Evolutionary conservation across 1,139 yeast genomes (phyloP).

Genomic region (Yamadazyma triangularis): DNA sequence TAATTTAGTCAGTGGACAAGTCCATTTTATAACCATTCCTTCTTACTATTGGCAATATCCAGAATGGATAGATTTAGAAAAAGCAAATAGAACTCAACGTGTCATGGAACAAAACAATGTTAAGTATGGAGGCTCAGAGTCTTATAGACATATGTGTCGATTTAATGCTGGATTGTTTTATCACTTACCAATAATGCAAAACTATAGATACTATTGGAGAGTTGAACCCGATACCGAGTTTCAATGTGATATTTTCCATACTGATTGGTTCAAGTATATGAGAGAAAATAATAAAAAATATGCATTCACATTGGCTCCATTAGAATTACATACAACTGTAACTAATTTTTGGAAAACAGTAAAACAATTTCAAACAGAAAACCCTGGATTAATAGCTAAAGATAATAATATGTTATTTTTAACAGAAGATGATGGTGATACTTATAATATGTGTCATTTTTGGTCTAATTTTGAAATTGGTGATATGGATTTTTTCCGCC

Average conservation of each 20-base stretch:
- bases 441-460: constrained; percentile 75
- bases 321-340: constrained; percentile 70
- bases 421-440: constrained; percentile 40
- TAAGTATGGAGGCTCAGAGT: constrained; percentile 71
- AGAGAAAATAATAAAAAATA: constrained; percentile 59
- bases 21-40: constrained; percentile 59
- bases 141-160: constrained; percentile 69
- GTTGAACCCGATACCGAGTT: constrained; percentile 87
- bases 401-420: constrained; percentile 35
- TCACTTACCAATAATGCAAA: constrained; percentile 60
- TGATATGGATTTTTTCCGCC: constrained; percentile 62
- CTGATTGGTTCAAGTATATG: constrained; percentile 82
- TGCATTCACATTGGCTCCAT: constrained; percentile 74
- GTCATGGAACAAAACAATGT: constrained; percentile 27
- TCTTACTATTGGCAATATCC: constrained; percentile 43
- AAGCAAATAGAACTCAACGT: constrained; percentile 52
- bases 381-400: constrained; percentile 21
- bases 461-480: constrained; percentile 95
- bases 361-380: constrained; percentile 46
- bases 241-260: constrained; percentile 76
- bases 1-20: constrained; percentile 48
- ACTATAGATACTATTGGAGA: constrained; percentile 87
- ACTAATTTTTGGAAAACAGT: constrained; percentile 76
- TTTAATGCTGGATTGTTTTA: constrained; percentile 75
- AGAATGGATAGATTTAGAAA: constrained; percentile 29